These are phyloP conservation scores for Paramecium sexaurelia DNA, from an alignment of 73 alveolate genomes.

Conservation along the genomic window DNA sequence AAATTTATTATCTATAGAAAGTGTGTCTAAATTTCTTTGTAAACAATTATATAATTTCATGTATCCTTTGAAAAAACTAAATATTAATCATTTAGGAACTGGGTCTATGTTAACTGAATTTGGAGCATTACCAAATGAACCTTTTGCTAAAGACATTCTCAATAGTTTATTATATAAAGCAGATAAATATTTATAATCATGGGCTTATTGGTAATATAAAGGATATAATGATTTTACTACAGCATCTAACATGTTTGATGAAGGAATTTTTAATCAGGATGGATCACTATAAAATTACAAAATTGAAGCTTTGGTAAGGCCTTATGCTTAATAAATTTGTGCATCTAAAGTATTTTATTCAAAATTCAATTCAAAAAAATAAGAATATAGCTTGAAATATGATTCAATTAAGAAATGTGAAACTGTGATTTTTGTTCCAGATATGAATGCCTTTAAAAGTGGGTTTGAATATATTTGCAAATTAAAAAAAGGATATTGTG, in stretches of 20 bases:
- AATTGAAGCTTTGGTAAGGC: conserved; percentile 72
- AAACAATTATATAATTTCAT: conserved; percentile 62
- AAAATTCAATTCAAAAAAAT: background rate
- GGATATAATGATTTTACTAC: conserved; percentile 84
- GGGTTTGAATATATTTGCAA: background rate
- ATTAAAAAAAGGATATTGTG: background rate
- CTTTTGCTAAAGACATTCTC: conserved; percentile 72
- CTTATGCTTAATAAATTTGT: conserved; percentile 76
- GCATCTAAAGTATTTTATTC: conserved; percentile 29
- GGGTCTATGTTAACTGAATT: conserved; percentile 79
- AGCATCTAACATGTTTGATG: conserved; percentile 73
- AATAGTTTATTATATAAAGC: conserved; percentile 70
- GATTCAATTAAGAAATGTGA: background rate
- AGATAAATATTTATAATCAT: conserved; percentile 72
- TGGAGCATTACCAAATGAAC: conserved; percentile 80
- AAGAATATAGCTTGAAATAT: background rate
- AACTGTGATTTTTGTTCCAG: background rate
- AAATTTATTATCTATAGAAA: background rate
- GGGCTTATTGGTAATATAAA: conserved; percentile 87
- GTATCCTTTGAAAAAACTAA: conserved; percentile 65
- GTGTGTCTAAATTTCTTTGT: conserved; percentile 61
- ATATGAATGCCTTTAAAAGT: background rate
- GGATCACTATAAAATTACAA: conserved; percentile 75
- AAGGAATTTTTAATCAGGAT: conserved; percentile 78
- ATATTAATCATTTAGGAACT: conserved; percentile 70